Conservation (phyloP, 805 yeast genomes). For the Wilhelminamyces savonicus region DNA sequence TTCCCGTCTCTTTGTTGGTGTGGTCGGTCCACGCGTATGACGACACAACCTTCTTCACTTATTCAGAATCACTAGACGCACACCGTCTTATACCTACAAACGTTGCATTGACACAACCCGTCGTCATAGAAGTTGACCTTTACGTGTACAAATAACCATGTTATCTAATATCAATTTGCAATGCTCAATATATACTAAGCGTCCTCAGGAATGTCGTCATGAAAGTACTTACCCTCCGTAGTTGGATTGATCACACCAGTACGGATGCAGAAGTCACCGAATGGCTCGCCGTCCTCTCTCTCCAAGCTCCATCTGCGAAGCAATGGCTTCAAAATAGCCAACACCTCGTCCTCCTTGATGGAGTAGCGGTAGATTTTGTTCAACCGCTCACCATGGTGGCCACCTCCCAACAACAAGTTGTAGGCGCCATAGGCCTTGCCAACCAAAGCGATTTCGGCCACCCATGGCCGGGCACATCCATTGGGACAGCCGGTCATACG, state of each 20-base stretch:
- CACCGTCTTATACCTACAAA: too few relatives aligned
- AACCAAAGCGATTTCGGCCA: slow-evolving; percentile 91
- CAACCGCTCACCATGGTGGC: slow-evolving; percentile 86
- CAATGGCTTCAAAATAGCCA: slow-evolving; percentile 71
- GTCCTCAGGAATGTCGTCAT: slow-evolving; percentile 85
- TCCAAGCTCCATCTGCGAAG: slow-evolving; percentile 94
- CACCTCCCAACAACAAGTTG: slow-evolving; percentile 93
- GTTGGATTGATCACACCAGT: slow-evolving; percentile 86
- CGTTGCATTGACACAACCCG: too few relatives aligned
- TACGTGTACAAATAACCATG: slow-evolving; percentile 1
- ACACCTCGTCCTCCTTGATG: slow-evolving; percentile 83
- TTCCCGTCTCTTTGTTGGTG: too few relatives aligned
- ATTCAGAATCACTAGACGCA: too few relatives aligned
- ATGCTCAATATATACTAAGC: slow-evolving; percentile 40
- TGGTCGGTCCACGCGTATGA: too few relatives aligned
- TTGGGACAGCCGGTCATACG: slow-evolving; percentile 99
- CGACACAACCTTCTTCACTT: too few relatives aligned
- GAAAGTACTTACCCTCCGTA: slow-evolving; percentile 86
- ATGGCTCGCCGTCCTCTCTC: slow-evolving; percentile 86
- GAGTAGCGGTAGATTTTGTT: slow-evolving; percentile 87
- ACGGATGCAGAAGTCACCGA: slow-evolving; percentile 90
- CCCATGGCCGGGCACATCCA: slow-evolving; percentile 98
- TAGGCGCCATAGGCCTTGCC: slow-evolving; percentile 94
- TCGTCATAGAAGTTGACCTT: too few relatives aligned
- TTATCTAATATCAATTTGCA: too few relatives aligned